Evolutionary conservation across 805 yeast species (phyloP), one percentile per base, ranked within the genome.

Genomic region (Saturnispora bothae): DNA sequence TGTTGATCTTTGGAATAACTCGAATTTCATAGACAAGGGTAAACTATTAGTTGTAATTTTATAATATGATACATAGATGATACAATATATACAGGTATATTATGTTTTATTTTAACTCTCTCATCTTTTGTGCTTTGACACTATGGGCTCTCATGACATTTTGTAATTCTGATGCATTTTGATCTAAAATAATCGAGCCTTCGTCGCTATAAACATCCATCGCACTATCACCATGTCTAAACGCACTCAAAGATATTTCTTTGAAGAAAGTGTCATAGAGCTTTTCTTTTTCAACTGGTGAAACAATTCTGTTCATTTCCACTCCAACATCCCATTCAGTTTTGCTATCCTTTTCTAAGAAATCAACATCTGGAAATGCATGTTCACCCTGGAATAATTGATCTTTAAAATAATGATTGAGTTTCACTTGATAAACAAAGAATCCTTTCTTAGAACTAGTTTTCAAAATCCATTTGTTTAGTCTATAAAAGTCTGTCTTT

Each of bases 371-470:
- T 14, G 64, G 64, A 2, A 55, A 49, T 17, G 63, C 63, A 33
- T 54, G 45, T n/a, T 28, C 34, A 7, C 32, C 43, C 4, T 40
- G 34, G 10, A 43, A 45, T 13, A 35, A 45, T n/a, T 50, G 38
- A n/a, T 58, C 65, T 34, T 64, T 54, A 39, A 65, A 59, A 19
- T 42, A 47, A 46, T 67, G 68, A 8, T 55, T 49, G 0, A 64
- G 56, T 5, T 44, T 45, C 8, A 71, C 43, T 29, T 58, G 56
- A 45, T 63, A 66, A 12, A 73, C 73, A 33, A 60, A 45, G 18
- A 44, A 40, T 16, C 44, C 46, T 14, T 43, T 33, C 2, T 47
- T 40, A 15, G 34, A 30, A 18, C 46, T 50, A 38, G 42, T 38
- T 33, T 25, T 30, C 27, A 47, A 41, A 13, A 48, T 42, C 9